phyloP scores from a whole-genome alignment of 2,329 filamentous ascomycete species.

The Aspergillus sp. region DNA sequence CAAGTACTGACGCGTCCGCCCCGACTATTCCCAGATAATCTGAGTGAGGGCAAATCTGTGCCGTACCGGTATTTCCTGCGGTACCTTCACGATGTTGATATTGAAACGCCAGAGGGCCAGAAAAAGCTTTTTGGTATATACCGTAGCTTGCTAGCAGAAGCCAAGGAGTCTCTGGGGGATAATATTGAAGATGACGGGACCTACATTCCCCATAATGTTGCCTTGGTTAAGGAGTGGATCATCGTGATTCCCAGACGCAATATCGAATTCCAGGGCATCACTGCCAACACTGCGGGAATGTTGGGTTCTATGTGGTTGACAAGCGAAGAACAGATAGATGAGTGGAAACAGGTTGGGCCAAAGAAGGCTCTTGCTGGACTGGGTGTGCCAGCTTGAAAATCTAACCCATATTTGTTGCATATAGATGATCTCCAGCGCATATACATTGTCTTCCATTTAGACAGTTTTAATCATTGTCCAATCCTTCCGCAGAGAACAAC shows the following conservation, averaged over 20 bases:
- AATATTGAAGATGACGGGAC: background rate
- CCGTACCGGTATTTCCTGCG: conserved; percentile 15
- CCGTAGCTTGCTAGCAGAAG: conserved; percentile 8
- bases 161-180: conserved; percentile 6
- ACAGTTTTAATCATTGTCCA: background rate
- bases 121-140: conserved; percentile 10
- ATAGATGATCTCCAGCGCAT: background rate
- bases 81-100: background rate
- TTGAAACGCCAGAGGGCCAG: background rate
- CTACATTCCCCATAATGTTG: conserved; percentile 46
- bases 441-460: background rate
- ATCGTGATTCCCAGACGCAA: conserved; percentile 48
- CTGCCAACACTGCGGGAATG: conserved; percentile 50
- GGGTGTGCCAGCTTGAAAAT: conserved; percentile 21
- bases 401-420: background rate
- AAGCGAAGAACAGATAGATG: conserved; percentile 33
- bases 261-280: conserved; percentile 36
- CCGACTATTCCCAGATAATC: conserved; percentile 16
- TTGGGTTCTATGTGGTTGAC: conserved; percentile 38
- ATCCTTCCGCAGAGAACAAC: conserved; percentile 74
- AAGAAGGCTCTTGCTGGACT: conserved; percentile 37
- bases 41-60: background rate
- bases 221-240: conserved; percentile 46
- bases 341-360: conserved; percentile 41
- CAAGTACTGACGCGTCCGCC: conserved; percentile 30